These are phyloP conservation scores for Trametopsis cervina DNA, from an alignment of 768 basidiomycete species.

Conservation along the genomic window DNA sequence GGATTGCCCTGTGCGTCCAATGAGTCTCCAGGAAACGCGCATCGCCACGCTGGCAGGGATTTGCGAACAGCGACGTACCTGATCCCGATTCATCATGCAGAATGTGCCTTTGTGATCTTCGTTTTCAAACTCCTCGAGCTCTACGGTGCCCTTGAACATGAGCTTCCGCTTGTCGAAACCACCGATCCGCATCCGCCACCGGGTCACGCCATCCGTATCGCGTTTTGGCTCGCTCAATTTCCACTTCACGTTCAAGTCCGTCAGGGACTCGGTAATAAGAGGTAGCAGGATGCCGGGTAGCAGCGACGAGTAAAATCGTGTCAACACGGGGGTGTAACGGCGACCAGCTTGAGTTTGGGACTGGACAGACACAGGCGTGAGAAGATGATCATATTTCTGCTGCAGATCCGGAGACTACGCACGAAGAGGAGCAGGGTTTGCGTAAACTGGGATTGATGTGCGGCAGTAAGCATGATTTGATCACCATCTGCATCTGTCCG, in stretches of 20 bases:
- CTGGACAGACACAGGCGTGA: slow-evolving; percentile 30
- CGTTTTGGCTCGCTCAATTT: slow-evolving; percentile 29
- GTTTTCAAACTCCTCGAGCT: slow-evolving; percentile 55
- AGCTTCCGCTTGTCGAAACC: slow-evolving; percentile 60
- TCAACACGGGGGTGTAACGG: slow-evolving; percentile 68
- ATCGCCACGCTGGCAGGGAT: no score
- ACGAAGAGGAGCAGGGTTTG: slow-evolving; percentile 80
- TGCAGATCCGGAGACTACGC: slow-evolving; percentile 26
- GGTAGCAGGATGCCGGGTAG: slow-evolving; percentile 45
- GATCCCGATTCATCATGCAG: slow-evolving; percentile 63
- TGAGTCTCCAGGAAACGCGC: background rate
- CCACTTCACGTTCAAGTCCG: slow-evolving; percentile 40
- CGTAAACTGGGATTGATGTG: slow-evolving; percentile 66
- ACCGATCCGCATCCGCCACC: slow-evolving; percentile 47
- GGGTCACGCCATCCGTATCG: slow-evolving; percentile 1
- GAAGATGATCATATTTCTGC: background rate
- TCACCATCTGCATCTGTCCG: slow-evolving; percentile 48
- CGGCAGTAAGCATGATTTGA: slow-evolving; percentile 49
- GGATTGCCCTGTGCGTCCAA: slow-evolving; percentile 64
- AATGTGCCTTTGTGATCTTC: slow-evolving; percentile 49
- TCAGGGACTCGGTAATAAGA: slow-evolving; percentile 49
- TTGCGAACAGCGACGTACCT: slow-evolving; percentile 39
- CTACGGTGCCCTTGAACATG: slow-evolving; percentile 68
- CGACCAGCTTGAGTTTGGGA: slow-evolving; percentile 76
- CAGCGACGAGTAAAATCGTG: slow-evolving; percentile 70